Evolutionary conservation across 2,329 filamentous ascomycete species (phyloP).

Genomic region (Coniochaeta sp.): DNA sequence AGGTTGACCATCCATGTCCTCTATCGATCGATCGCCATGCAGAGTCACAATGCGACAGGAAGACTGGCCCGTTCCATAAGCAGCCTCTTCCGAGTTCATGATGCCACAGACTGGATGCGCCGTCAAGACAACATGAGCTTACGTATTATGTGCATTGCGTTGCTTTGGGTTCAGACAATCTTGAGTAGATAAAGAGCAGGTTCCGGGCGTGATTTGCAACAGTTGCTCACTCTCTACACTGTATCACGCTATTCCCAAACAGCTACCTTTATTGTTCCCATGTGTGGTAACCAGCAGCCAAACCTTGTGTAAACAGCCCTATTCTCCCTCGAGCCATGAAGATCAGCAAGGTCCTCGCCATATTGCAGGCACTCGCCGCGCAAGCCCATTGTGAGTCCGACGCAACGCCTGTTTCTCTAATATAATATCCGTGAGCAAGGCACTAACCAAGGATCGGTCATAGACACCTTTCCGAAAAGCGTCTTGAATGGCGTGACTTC

Average conservation of each 20-base stretch:
- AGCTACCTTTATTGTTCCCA: too few relatives aligned
- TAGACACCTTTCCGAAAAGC: constrained; percentile 16
- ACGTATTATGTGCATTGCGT: too few relatives aligned
- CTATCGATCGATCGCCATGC: not conserved
- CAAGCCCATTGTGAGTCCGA: constrained; percentile 15
- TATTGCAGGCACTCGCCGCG: constrained; percentile 12
- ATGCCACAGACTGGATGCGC: too few relatives aligned
- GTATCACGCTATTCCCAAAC: too few relatives aligned
- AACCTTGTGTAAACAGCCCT: too few relatives aligned
- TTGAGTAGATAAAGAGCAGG: too few relatives aligned
- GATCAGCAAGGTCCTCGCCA: constrained; percentile 9
- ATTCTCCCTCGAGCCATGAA: constrained; percentile 12
- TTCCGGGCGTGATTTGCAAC: too few relatives aligned
- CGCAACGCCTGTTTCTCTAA: not conserved
- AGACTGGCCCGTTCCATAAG: not conserved
- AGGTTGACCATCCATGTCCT: not conserved
- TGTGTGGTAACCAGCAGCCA: too few relatives aligned
- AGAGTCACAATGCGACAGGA: not conserved
- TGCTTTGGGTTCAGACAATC: too few relatives aligned
- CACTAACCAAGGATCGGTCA: not conserved
- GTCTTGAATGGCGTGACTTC: constrained; percentile 8
- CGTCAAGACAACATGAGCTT: too few relatives aligned
- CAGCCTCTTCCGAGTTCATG: not conserved
- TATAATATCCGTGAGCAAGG: not conserved
- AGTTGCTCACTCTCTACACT: too few relatives aligned